Percentiles rank a stretch among this genome's conserved stretches.
Conservation (phyloP, 345 rosid genomes). For the Lenwebbia sp. region DNA sequence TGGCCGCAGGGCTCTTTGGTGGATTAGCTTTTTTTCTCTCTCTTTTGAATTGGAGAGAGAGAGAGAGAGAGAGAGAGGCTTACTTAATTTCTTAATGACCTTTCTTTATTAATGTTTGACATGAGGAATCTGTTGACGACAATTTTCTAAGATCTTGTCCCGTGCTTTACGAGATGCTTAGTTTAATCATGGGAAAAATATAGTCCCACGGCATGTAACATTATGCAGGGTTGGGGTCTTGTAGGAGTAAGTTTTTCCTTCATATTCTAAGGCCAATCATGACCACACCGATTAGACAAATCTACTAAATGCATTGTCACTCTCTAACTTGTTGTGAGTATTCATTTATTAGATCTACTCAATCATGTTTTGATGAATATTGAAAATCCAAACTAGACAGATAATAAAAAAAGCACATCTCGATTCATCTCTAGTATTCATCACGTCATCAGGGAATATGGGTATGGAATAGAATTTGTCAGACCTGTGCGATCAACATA, state of each 20-base stretch:
- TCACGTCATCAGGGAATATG: background rate
- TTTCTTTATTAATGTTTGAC: no score
- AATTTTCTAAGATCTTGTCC: background rate
- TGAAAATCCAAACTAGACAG: background rate
- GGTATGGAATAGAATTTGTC: background rate
- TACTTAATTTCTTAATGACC: background rate
- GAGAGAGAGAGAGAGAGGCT: background rate
- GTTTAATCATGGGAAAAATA: background rate
- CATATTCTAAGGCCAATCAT: background rate
- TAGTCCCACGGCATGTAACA: background rate
- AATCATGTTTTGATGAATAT: background rate
- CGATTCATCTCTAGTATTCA: background rate
- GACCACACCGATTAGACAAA: background rate
- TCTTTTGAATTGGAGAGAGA: background rate
- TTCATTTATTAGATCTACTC: background rate
- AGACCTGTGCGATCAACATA: background rate
- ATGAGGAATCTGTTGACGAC: background rate
- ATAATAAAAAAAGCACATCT: background rate
- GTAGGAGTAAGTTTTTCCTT: background rate
- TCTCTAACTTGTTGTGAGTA: background rate
- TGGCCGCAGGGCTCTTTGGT: constrained; percentile 16
- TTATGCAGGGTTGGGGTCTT: background rate
- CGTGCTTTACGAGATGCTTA: background rate
- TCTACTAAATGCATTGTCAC: background rate
- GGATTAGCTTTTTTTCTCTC: constrained; percentile 35